phyloP scores from a whole-genome alignment of 1,139 yeast genomes.

The Nakaseomyces nivariensis region DNA sequence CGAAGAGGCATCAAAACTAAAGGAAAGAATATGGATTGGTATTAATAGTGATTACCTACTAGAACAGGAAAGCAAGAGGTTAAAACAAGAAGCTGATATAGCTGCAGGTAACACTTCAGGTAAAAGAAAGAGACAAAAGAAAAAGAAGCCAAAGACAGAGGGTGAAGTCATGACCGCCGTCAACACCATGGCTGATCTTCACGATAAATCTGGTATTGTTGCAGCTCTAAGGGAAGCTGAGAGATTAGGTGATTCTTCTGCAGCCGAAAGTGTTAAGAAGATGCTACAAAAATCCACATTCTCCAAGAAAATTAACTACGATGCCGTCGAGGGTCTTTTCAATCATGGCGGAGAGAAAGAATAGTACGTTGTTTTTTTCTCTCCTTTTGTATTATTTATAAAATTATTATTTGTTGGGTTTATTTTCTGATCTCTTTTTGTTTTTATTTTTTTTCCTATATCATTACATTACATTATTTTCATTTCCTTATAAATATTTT shows the following conservation, averaged over 20 bases:
- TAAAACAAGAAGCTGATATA: constrained; percentile 80
- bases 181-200: constrained; percentile 15
- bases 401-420: background rate
- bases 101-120: constrained; percentile 64
- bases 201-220: constrained; percentile 27
- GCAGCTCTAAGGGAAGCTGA: constrained; percentile 30
- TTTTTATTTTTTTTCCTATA: background rate
- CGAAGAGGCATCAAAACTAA: constrained; percentile 56
- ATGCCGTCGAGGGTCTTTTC: constrained; percentile 60
- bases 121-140: constrained; percentile 33
- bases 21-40: constrained; percentile 81
- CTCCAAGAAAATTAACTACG: constrained; percentile 82
- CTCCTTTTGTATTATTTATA: background rate
- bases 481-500: background rate
- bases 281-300: constrained; percentile 62
- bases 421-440: background rate
- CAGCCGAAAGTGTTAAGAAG: constrained; percentile 58
- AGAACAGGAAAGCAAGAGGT: constrained; percentile 75
- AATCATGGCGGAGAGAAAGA: background rate
- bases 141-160: constrained; percentile 14
- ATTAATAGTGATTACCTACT: constrained; percentile 75
- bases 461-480: background rate
- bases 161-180: constrained; percentile 9
- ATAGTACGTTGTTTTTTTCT: too few relatives aligned
- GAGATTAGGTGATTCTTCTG: constrained; percentile 51